Base-by-base conservation (phyloP, 164 flowering plant species). In the Aristolochia contorta region DNA sequence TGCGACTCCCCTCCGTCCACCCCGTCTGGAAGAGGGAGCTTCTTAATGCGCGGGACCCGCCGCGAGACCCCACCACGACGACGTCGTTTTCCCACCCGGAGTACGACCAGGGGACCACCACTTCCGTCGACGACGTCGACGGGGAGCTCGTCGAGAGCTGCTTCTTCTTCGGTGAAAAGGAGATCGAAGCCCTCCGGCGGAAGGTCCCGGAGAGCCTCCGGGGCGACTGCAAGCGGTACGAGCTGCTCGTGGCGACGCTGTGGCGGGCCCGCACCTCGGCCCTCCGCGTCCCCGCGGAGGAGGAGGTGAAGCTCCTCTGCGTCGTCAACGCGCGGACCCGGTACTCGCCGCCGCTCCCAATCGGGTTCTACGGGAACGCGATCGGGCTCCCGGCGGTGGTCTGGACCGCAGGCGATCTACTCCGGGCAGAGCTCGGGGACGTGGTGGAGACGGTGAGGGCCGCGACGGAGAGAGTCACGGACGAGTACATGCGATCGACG, bases 231-330 rank as follows among this genome's bases (percentile, higher is more conserved):
- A 58, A 71, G 16, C 53, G 21, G 6, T 73, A 70, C 30, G 79
- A 71, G 16, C 25, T 76, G 18, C 62, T 77, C 5, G 56, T 67
- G 16, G 75, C 77, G 10, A 67, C 67, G 54, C 50, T 77, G 1
- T 77, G 80, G 80, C 52, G 67, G 27, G 71, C 75, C 57, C 75
- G 80, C 25, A 73, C 80, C 1, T 57, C 53, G 2, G 74, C 80
- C 4, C 32, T 77, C 16, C 18, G 57, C 1, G 43, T 58, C 2
- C 58, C 41, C 23, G 68, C 75, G 0, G 56, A 65, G 2, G 74
- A 77, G 23, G 54, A 54, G 8, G 68, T 77, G 7, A 65, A 70
- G 5, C 7, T 71, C 12, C 14, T 63, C 0, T 60, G 45, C 57
- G 47, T 60, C 13, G 59, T 66, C 15, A 61, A 65, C 18, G 66